Evolutionary conservation across 148 eudicot genomes (phyloP), one percentile per base, ranked within the genome.

Genomic region (Amaranthus cruentus): DNA sequence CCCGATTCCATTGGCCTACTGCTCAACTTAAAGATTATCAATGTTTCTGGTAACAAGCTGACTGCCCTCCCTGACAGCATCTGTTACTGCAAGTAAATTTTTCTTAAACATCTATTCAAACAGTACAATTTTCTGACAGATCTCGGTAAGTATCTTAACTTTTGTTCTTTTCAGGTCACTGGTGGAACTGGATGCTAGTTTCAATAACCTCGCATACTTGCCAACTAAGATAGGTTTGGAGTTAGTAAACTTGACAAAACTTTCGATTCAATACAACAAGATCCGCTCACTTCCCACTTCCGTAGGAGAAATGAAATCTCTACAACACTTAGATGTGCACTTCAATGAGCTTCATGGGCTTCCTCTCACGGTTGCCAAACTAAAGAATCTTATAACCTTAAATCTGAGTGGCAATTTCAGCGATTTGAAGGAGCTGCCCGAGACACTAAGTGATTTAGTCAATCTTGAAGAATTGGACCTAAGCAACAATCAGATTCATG

Each of bases 321-420:
- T 95, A 68, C 86, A 82, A 28, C 67, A 80, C 69, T 80, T 95
- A 43, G 97, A 90, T 70, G 84, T 74, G 65, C 99, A 88, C 83
- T 95, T 95, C 85, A 95, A 95, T 52, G 99, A 90, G 86, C 96
- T 95, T 55, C 89, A 71, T 47, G 88, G 96, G 71, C 96, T 95
- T 65, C 97, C 97, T 38, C 61, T 48, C 14, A 49, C 89, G 6
- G 81, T 92, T 3, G 94, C 94, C 55, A 86, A 80, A 76, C 77
- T 95, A 75, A 83, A 77, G 55, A 91, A 90, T 72, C 96, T 95
- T 6, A 80, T 88, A 80, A 72, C 82, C 21, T 82, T 95, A 7
- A 88, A 92, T 75, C 85, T 95, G 11, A 79, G 92, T 71, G 88
- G 97, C 76, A 95, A 95, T 74, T 95, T 95, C 71, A 91, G 87